Percentiles rank a stretch among this genome's conserved stretches.
Conservation (phyloP, 1,284 basidiomycete species). For the Melampsora larici-populina region DNA sequence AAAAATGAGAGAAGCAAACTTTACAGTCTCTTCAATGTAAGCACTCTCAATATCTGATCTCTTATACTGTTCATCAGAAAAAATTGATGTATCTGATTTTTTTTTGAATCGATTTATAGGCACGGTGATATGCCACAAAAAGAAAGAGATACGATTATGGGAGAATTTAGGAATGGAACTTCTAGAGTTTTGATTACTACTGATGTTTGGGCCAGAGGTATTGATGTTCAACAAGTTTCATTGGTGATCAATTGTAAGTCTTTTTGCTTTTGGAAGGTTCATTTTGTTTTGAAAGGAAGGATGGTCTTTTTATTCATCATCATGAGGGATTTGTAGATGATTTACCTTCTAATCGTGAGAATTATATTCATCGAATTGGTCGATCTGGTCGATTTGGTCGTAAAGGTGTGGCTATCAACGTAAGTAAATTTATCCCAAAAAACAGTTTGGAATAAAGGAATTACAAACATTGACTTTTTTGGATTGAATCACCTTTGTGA, state of each 20-base stretch:
- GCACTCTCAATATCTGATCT: conserved; percentile 13
- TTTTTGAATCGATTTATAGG: conserved; percentile 45
- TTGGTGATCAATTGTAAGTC: conserved; percentile 50
- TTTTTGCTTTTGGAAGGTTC: background rate
- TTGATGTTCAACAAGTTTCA: conserved; percentile 51
- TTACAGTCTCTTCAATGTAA: conserved; percentile 53
- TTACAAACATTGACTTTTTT: background rate
- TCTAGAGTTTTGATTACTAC: conserved; percentile 51
- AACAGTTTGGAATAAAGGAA: background rate
- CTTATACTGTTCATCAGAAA: background rate
- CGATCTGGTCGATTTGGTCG: conserved; percentile 90
- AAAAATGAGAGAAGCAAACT: conserved; percentile 53
- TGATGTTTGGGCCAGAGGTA: conserved; percentile 50
- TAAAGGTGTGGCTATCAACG: conserved; percentile 64
- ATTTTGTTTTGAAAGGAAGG: background rate
- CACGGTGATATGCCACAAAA: conserved; percentile 51
- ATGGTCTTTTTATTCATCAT: background rate
- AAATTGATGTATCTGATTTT: background rate
- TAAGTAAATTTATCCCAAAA: background rate
- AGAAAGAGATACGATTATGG: conserved; percentile 51
- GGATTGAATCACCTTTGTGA: background rate
- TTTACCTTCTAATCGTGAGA: conserved; percentile 78
- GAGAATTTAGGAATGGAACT: conserved; percentile 49
- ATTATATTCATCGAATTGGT: conserved; percentile 97
- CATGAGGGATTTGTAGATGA: conserved; percentile 43